Percentiles rank a stretch among this genome's conserved stretches.
phyloP scores from a whole-genome alignment of 352 stramenopile species.

The Phytopythium cucurbitacearum region DNA sequence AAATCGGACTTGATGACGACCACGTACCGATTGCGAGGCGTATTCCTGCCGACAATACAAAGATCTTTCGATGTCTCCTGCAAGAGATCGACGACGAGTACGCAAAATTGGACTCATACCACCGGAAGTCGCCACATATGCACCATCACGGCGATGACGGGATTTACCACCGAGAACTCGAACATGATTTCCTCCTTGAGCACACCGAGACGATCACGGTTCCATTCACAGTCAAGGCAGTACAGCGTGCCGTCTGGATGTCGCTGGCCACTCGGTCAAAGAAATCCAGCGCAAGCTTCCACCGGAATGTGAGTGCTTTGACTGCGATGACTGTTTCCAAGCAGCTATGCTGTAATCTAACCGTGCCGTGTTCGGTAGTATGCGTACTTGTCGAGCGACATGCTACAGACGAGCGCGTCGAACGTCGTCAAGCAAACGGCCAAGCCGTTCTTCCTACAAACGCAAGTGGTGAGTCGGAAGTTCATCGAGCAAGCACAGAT shows the following conservation, averaged over 20 bases:
- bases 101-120: not conserved
- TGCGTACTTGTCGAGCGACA: not conserved
- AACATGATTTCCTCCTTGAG: not conserved
- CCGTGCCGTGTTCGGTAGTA: not conserved
- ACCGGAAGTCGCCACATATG: not conserved
- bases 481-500: slow-evolving; percentile 1
- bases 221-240: not conserved
- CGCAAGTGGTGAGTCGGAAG: not conserved
- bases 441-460: not conserved
- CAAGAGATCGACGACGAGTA: not conserved
- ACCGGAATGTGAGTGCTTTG: not conserved
- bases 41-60: not conserved
- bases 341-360: not conserved
- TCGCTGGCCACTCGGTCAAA: not conserved
- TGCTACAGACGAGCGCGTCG: slow-evolving; percentile 1
- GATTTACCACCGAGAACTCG: not conserved
- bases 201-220: not conserved
- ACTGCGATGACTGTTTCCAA: not conserved
- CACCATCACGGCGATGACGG: too few relatives aligned
- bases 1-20: not conserved
- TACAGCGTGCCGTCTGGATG: slow-evolving; percentile 1
- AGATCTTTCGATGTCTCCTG: not conserved
- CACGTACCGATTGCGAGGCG: not conserved
- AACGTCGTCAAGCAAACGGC: not conserved
- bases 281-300: not conserved